A percentile compares a stretch with the other conserved stretches of the same genome.
Evolutionary conservation across 2,329 filamentous ascomycete species (phyloP).

Genomic region (Ceratocystis smalleyi): DNA sequence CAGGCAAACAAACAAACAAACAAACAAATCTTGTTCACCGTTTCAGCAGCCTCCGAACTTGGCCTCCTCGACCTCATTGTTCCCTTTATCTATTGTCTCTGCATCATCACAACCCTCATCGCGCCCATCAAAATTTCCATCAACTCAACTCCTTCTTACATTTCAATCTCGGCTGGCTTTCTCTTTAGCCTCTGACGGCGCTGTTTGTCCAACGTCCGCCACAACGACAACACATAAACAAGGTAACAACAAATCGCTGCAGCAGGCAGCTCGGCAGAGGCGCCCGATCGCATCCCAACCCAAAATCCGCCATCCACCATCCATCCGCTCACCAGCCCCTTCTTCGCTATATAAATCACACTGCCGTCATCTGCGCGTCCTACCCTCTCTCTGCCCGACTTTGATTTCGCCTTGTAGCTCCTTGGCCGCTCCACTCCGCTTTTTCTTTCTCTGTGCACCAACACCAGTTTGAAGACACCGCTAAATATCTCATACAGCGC

Average conservation of each 20-base stretch:
- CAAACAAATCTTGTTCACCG: background rate
- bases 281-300: background rate
- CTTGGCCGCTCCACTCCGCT: background rate
- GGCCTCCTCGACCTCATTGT: background rate
- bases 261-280: background rate
- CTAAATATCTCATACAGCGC: background rate
- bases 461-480: background rate
- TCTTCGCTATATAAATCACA: background rate
- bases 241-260: background rate
- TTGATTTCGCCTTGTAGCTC: background rate
- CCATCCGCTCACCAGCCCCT: background rate
- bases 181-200: background rate
- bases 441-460: background rate
- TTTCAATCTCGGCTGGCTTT: background rate
- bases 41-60: background rate
- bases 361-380: background rate
- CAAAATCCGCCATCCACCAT: background rate
- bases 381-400: background rate
- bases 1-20: background rate
- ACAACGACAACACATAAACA: background rate
- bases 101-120: background rate
- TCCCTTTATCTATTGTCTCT: background rate
- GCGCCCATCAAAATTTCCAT: background rate
- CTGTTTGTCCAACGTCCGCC: background rate
- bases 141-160: background rate